Evolutionary conservation across 192 early-diverging fungal genomes (phyloP), one percentile per base, ranked within the genome.

Genomic region (Coemansia sp.): DNA sequence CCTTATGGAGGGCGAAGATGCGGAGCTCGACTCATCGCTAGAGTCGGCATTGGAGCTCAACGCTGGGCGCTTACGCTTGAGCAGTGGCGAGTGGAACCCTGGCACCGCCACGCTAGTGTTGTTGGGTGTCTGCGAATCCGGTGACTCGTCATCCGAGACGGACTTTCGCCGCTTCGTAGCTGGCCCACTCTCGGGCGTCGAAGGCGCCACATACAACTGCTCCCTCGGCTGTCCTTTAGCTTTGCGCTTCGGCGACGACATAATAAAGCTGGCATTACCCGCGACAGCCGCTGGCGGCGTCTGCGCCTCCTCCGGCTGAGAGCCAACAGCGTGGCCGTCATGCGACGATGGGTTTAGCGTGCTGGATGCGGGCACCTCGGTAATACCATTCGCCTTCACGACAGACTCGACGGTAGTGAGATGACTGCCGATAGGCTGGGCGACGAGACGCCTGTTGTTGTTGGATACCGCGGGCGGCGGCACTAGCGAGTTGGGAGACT

Each of bases 161-260:
- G 46, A 44, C 15, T 44, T 69, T 75, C 66, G 68, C 68, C 73
- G 66, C 63, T 65, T 68, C 16, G 49, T 40, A 18, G 52, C 49
- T 4, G 57, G 34, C 46, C 57, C 60, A 15, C 15, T 63, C 31
- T 63, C 40, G 9, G 61, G 61, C 20, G 61, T 27, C 38, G 40
- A 63, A 5, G 38, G 34, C 22, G 3, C 49, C 1, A 27, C 43
- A 29, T 18, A 51, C 2, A 72, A 69, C 46, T 70, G 49, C 66
- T 52, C 49, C 9, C 10, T 24, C 49, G 20, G 20, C 20, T 8
- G 46, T 18, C 16, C 66, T 42, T 72, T 72, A 16, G 77, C 65
- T 63, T 79, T 77, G 70, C 83, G 83, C 27, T 81, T 81, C 13
- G 83, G 79, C 59, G 83, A 85, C 15, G 83, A 85, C 83, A 85